phyloP scores from a whole-genome alignment of 2,329 filamentous ascomycete species.

The Aureobasidium sp. region DNA sequence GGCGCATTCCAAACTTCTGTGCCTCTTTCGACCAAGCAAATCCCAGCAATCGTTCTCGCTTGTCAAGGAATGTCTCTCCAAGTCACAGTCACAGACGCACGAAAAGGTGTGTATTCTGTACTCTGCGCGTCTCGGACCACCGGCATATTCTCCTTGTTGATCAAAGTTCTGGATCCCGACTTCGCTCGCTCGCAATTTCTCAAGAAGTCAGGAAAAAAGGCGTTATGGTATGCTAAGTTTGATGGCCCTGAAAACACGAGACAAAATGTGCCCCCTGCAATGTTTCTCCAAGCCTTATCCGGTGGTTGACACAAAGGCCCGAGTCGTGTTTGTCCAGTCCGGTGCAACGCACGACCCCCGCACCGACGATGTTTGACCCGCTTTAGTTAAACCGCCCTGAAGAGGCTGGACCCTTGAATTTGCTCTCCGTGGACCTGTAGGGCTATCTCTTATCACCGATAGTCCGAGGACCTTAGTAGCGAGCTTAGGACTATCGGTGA shows the following conservation, averaged over 20 bases:
- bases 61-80: neutral
- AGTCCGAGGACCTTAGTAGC: neutral
- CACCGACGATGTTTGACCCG: conserved; percentile 8
- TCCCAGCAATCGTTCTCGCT: neutral
- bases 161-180: conserved; percentile 4
- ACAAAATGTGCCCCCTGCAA: conserved; percentile 6
- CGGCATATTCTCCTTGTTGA: neutral
- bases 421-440: neutral
- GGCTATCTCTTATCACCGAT: neutral
- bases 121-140: neutral
- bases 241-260: neutral
- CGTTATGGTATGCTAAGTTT: conserved; percentile 3
- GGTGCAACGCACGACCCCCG: conserved; percentile 6
- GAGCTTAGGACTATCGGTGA: conserved; percentile 14
- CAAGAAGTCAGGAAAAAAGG: neutral
- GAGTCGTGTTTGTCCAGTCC: conserved; percentile 11
- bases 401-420: conserved; percentile 4
- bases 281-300: neutral
- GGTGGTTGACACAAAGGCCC: neutral
- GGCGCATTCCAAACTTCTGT: neutral
- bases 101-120: neutral
- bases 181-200: conserved; percentile 8
- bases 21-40: neutral
- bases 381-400: conserved; percentile 1
- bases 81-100: neutral